Percentiles rank a stretch among this genome's conserved stretches.
Evolutionary conservation across 352 stramenopile species (phyloP).

Genomic region (Globisporangium irregulare): DNA sequence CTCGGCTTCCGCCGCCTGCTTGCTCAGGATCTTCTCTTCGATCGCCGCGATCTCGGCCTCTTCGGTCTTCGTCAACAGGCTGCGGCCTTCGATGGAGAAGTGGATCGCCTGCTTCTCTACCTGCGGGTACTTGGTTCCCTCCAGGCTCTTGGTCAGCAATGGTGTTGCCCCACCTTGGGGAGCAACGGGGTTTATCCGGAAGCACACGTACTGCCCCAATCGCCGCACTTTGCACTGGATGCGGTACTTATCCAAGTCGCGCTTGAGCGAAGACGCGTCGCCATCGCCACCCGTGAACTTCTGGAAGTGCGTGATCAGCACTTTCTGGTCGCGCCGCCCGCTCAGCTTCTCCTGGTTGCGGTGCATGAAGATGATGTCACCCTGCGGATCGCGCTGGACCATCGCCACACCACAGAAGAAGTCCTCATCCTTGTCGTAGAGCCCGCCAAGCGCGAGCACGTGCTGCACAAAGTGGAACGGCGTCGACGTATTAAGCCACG

Average conservation of each 20-base stretch:
- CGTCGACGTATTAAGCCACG: conserved; percentile 72
- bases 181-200: conserved; percentile 49
- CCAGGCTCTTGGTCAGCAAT: conserved; percentile 52
- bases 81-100: conserved; percentile 74
- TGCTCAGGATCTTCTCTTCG: conserved; percentile 39
- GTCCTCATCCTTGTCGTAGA: conserved; percentile 43
- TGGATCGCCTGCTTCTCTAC: conserved; percentile 75
- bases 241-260: conserved; percentile 70
- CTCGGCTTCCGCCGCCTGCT: conserved; percentile 29
- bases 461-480: conserved; percentile 71
- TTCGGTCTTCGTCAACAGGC: conserved; percentile 48
- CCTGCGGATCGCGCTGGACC: conserved; percentile 67
- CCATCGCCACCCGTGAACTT: conserved; percentile 76
- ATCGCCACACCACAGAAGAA: conserved; percentile 83
- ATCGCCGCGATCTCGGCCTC: conserved; percentile 54
- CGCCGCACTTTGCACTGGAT: conserved; percentile 59
- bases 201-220: conserved; percentile 64
- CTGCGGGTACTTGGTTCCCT: conserved; percentile 46
- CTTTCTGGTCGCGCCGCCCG: conserved; percentile 53
- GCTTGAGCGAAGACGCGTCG: conserved; percentile 38
- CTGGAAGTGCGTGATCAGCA: conserved; percentile 66
- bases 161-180: conserved; percentile 39
- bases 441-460: conserved; percentile 45
- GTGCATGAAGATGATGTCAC: conserved; percentile 79
- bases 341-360: conserved; percentile 79